phyloP scores from a whole-genome alignment of 495 filamentous ascomycete species.

The Aspergillus bridgeri region DNA sequence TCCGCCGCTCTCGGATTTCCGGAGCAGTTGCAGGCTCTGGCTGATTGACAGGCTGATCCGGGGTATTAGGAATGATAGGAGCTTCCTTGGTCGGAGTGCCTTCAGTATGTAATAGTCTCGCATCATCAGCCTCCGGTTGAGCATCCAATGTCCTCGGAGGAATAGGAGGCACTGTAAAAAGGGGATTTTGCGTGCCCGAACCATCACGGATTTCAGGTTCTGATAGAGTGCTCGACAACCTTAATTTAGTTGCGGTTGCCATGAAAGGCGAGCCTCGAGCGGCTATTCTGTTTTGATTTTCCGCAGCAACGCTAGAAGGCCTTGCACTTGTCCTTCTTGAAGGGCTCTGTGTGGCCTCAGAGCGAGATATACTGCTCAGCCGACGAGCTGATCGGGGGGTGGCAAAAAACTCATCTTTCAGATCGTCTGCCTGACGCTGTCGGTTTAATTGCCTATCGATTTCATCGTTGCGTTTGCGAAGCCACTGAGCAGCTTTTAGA shows the following conservation, averaged over 20 bases:
- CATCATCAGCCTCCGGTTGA: background rate
- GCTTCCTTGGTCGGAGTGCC: background rate
- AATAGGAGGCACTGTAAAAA: background rate
- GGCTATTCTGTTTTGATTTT: background rate
- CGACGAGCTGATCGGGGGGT: conserved; percentile 3
- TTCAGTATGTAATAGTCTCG: background rate
- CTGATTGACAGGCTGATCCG: background rate
- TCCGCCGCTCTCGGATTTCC: conserved; percentile 11
- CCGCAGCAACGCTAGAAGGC: background rate
- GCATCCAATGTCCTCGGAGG: background rate
- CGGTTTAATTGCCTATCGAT: conserved; percentile 20
- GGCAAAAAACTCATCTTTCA: conserved; percentile 17
- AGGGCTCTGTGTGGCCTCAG: background rate
- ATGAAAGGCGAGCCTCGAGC: background rate
- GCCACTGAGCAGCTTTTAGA: conserved; percentile 30
- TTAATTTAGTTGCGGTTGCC: background rate
- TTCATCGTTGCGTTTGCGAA: conserved; percentile 32
- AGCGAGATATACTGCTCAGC: conserved; percentile 6
- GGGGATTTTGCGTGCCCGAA: background rate
- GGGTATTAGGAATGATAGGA: background rate
- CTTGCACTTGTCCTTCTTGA: background rate
- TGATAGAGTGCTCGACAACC: background rate
- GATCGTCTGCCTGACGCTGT: conserved; percentile 21
- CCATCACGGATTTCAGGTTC: background rate
- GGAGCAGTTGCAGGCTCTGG: background rate